Evolutionary conservation across 495 filamentous ascomycete genomes (phyloP), one percentile per base, ranked within the genome.

Genomic region (Oidiodendron maius): DNA sequence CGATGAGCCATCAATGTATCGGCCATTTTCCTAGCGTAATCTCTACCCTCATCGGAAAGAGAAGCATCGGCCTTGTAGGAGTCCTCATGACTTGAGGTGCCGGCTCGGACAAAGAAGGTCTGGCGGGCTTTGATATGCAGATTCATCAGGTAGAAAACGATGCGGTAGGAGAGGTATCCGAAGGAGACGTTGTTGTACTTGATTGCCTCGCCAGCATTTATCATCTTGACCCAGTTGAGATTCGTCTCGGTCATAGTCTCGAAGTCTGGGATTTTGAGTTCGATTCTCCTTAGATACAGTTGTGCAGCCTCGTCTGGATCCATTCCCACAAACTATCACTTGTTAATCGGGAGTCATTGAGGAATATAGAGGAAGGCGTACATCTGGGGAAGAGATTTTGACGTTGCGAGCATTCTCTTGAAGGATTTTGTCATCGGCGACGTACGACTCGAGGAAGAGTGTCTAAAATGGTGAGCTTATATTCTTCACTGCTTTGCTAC

Each of bases 221-320:
- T 94, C 90, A 99, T 95, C 79, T 96, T 97, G 73, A 97, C 89
- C 61, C 89, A 99, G 60, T 96, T 96, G 47, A 97, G 71, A 50
- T 96, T 89, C 23, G 76, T 72, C 60, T 97, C 93, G 55, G 91
- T 77, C 90, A 99, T 97, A 0, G 89, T 95, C 67, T 97, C 91
- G 56, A 96, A 97, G 48, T 90, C 81, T 17, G 94, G 94, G 44
- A 97, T 97, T 49, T 93, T 89, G 39, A 84, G 82, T 44, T 86
- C 79, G 59, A 97, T 96, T 21, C 94, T 84, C 48, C 79, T 75
- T 20, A 99, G 75, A 58, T 99, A 99, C 56, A 91, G 83, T 55
- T 86, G 81, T 16, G 96, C 87, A 4, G 94, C 94, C 60, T 94
- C 90, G 52, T 95, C 84, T 9, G 87, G 82, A 23, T 82, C 76